Evolutionary conservation across 2,329 filamentous ascomycete genomes (phyloP), one percentile per base, ranked within the genome.

Genomic region (Cadophora malorum): DNA sequence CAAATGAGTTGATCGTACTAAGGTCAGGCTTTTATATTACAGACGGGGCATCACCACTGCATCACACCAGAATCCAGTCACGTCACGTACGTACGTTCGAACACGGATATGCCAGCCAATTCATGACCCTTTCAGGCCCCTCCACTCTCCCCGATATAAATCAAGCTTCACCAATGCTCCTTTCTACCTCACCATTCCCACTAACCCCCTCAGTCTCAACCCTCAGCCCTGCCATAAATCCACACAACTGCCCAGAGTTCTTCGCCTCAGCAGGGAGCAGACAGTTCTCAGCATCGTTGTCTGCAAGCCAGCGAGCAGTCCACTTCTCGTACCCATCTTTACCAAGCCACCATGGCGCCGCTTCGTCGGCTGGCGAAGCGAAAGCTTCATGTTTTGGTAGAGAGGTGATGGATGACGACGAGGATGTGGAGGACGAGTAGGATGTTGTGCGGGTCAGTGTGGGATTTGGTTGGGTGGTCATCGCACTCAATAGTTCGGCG

Each of bases 251-350:
- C 28, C 28, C 52, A n/a, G 33, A 55, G 9, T 8, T 55, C 52
- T 55, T 55, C 2, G 33, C 52, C 5, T 10, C 52, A 55, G 33
- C 52, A 3, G 52, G 52, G 1, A 55, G 23, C 25, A 55, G 52
- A 55, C 25, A 55, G 16, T 55, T 55, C 52, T 33, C 33, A 12
- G 16, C 52, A 55, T 58, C 63, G 8, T 58, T 64, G 10, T 64
- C 63, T 8, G 45, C 10, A 5, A 64, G 50, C 63, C 63, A 64
- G 21, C 63, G 63, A 31, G 21, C 8, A 12, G 63, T 64, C 50
- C 52, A 64, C 9, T 58, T 31, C 45, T 64, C 63, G 23, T 58
- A 64, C 10, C 63, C 63, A 28, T 58, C 63, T 28, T 31, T 5
- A 8, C 63, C 63, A 6, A 64, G 50, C 49, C 50, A 64, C 33